Base-by-base conservation (phyloP, 805 yeast genomes). In the Teunomyces panamensis region DNA sequence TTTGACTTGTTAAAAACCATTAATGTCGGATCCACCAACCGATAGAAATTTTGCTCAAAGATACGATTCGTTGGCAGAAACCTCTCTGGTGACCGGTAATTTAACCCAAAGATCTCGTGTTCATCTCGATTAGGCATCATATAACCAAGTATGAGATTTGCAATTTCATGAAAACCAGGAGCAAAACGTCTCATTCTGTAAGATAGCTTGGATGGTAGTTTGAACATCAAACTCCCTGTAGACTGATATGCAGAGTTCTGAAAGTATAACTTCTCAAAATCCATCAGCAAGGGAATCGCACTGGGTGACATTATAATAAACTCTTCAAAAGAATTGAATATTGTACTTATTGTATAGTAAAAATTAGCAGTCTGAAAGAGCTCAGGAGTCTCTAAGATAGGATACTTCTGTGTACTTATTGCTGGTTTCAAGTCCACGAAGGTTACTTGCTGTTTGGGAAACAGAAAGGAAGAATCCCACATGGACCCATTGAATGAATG, bases 241-340 rank as follows among this genome's bases (percentile, higher is more conserved):
- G 55, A 27, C 32, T 50, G 44, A 51, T 58, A 69, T 13, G 44
- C 42, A 26, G 54, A 53, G 16, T 50, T 47, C 10, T 56, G 48
- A 24, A 67, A 63, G 13, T 62, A 47, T 11, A 44, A 42, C 2
- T 49, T 49, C 5, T 49, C 46, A 11, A 49, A 43, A 16, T 48
- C 37, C 14, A 47, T 42, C 11, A 56, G 43, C 46, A 69, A 44
- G 4, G 71, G 66, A 10, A 67, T 60, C 3, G 61, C 50, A 35
- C 63, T 56, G 9, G 68, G 59, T 8, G 64, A 57, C 30, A 71
- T 24, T 10, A 68, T 46, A 6, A 70, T 46, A 3, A 58, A 55
- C 26, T 67, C 65, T 39, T 64, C 67, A 47, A 69, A 71, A 0
- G 71, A 58, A 46, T 60, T 61, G 56, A 68, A 68, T 9, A 71